Base-by-base conservation (phyloP, 495 filamentous ascomycete genomes). In the Tetracladium setigerum region DNA sequence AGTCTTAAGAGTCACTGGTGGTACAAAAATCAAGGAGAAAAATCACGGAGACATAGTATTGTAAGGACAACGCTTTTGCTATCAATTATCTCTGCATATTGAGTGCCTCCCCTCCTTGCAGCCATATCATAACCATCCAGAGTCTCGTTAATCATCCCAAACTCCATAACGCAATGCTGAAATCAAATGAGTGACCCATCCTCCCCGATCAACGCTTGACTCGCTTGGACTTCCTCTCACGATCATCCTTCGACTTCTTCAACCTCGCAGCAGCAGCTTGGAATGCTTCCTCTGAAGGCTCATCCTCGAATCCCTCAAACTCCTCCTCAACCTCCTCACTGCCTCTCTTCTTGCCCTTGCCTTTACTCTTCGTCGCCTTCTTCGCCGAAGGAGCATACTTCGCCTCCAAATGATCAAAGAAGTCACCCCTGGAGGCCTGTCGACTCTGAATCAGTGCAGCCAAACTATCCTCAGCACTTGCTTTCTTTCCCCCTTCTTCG, bases 271-370 rank as follows among this genome's bases (percentile, higher is more conserved):
- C 65, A 15, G 67, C 69, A 17, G 66, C 71, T 54, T 79, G 72
- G 55, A 88, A 89, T 9, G 76, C 72, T 63, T 85, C 83, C 58
- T 88, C 86, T 0, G 79, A 72, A 9, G 82, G 81, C 58, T 81
- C 80, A 15, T 57, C 60, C 36, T 67, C 68, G 13, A 38, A 46
- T 34, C 37, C 50, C 2, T 71, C 67, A 30, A 65, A 56, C n/a
- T 58, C 54, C 13, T 62, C 61, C 34, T 68, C 70, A 16, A 68
- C 63, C 6, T 56, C 60, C 1, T 52, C 49, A 18, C 68, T 59
- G 59, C 78, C 77, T 54, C 73, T 78, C 32, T 75, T 72, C 31
- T 56, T 57, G 59, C 70, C 69, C 56, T 65, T 60, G 61, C 56
- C 58, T 59, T 66, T 68, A 24, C 57, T 55, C 30, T 47, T 49